Evolutionary conservation across 331 rosid species (phyloP), one percentile per base, ranked within the genome.

Genomic region (Quercus lobata): DNA sequence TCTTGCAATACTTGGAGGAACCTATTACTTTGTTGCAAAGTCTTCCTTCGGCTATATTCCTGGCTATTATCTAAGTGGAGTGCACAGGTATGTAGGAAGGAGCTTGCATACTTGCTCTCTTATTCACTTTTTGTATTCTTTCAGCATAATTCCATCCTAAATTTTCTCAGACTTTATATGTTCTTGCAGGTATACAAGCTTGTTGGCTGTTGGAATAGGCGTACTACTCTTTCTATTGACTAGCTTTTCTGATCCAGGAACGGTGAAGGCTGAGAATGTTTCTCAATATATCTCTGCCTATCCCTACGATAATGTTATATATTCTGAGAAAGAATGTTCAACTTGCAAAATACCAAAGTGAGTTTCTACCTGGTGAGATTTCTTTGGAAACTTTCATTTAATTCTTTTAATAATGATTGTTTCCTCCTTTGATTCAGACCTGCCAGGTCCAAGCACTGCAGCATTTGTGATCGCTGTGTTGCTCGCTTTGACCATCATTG

Each of bases 361-460:
- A 87, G 90, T 83, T 73, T 74, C 35, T 73, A 17, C 5, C 46
- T 75, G n/a, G 9, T 49, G 18, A 27, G 71, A 3, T 70, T 34
- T 72, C 76, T 52, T 21, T 24, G 34, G 46, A 72, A 71, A 57
- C 52, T 15, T 74, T 58, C 12, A 41, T 53, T 27, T 32, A 35
- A 15, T 65, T 83, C 56, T 76, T 49, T 58, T 5, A 52, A 70
- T 24, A 71, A 52, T 69, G 69, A 54, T 27, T 37, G 57, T 80
- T 55, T 58, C 74, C 57, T 15, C 81, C 34, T 79, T 74, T 83
- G 76, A 25, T 83, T 58, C 87, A 95, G 99, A 81, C 99, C 99
- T 79, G 98, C 99, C 37, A 88, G 99, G 86, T 95, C 99, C 82
- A 95, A 95, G 87, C 99, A 95, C 79, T 95, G 99, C 89, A 90